These are phyloP conservation scores for Lumnitzera racemosa DNA, from an alignment of 345 rosid species.

Conservation along the genomic window DNA sequence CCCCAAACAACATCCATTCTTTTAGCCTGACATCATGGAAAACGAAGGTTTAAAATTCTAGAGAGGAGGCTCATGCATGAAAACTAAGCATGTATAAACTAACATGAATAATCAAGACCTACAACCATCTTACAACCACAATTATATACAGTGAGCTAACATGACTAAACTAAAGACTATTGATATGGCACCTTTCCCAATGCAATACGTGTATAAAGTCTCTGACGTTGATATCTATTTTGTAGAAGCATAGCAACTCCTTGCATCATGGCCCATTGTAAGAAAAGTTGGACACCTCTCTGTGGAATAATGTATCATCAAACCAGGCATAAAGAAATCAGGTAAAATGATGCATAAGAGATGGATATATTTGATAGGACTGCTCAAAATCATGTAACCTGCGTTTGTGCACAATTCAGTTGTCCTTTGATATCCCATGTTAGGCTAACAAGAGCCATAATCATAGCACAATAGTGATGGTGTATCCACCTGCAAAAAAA, in stretches of 20 bases:
- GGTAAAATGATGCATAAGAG: not conserved
- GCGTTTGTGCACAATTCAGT: conserved; percentile 89
- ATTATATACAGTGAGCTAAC: not conserved
- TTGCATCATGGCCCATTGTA: conserved; percentile 99
- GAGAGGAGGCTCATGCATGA: not conserved
- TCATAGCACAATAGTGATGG: conserved; percentile 97
- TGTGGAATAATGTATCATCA: conserved; percentile 23
- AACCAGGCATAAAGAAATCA: not conserved
- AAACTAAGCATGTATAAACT: not conserved
- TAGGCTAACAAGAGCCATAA: conserved; percentile 97
- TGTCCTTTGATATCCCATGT: conserved; percentile 99
- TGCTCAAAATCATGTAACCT: conserved; percentile 29
- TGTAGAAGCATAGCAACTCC: conserved; percentile 99
- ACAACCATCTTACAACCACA: not conserved
- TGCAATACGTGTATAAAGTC: conserved; percentile 96
- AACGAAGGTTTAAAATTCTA: too few relatives aligned
- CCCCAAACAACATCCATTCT: conserved; percentile 99
- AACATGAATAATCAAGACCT: conserved; percentile 5
- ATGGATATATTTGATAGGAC: not conserved
- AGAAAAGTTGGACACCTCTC: conserved; percentile 96
- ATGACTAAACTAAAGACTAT: not conserved
- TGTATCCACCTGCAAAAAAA: conserved; percentile 83
- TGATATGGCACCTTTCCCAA: conserved; percentile 66
- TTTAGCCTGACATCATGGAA: conserved; percentile 56
- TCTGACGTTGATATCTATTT: conserved; percentile 97